These are phyloP conservation scores for Talaromyces sp. DNA, from an alignment of 2,329 filamentous ascomycete genomes.

Conservation along the genomic window DNA sequence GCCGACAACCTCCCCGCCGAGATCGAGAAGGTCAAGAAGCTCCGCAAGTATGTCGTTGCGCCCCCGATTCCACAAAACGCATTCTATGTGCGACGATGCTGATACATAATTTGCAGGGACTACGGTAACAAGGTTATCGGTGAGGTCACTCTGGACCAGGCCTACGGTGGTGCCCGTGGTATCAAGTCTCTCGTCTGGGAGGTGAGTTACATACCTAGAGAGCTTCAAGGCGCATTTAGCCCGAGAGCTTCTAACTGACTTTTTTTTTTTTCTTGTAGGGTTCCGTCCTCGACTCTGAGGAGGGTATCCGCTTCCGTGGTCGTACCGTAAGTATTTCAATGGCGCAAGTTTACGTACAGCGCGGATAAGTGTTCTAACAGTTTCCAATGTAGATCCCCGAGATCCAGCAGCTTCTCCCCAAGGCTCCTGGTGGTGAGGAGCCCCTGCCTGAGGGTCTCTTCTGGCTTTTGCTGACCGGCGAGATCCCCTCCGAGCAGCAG, in stretches of 20 bases:
- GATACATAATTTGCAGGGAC: slow-evolving; percentile 61
- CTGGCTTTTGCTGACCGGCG: slow-evolving; percentile 98
- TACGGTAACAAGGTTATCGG: slow-evolving; percentile 93
- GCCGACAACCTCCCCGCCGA: slow-evolving; percentile 93
- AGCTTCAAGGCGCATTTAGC: background rate
- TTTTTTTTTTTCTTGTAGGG: slow-evolving; percentile 50
- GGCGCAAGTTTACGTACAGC: background rate
- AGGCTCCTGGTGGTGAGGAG: slow-evolving; percentile 94
- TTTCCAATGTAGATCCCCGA: slow-evolving; percentile 72
- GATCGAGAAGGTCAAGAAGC: slow-evolving; percentile 98
- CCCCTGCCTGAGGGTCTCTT: slow-evolving; percentile 98
- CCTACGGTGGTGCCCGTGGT: slow-evolving; percentile 97
- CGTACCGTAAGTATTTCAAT: slow-evolving; percentile 67
- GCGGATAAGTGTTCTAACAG: slow-evolving; percentile 11
- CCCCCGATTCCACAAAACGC: background rate
- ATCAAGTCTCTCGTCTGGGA: slow-evolving; percentile 99
- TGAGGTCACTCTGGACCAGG: slow-evolving; percentile 98
- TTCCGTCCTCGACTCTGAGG: slow-evolving; percentile 95
- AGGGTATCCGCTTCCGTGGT: slow-evolving; percentile 99
- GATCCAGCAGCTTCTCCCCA: slow-evolving; percentile 96
- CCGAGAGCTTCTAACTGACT: background rate
- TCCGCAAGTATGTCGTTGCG: slow-evolving; percentile 76
- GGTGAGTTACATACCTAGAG: slow-evolving; percentile 43
- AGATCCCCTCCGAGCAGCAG: slow-evolving; percentile 97
- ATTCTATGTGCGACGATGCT: background rate